These are phyloP conservation scores for Candida ponderosae DNA, from an alignment of 805 yeast species.

Conservation along the genomic window DNA sequence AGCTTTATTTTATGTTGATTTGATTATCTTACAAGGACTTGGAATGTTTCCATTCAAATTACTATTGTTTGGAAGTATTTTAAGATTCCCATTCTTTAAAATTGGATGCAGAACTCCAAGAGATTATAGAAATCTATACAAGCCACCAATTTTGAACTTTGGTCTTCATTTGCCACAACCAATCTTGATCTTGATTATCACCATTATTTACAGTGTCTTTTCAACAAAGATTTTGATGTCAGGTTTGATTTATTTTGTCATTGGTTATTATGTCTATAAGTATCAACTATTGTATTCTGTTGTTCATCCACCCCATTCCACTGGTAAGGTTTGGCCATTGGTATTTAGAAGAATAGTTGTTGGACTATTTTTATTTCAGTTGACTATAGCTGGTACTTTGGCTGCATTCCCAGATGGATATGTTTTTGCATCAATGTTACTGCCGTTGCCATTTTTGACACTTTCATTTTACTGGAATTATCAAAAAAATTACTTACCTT, in stretches of 20 bases:
- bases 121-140: slow-evolving; percentile 65
- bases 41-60: slow-evolving; percentile 89
- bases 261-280: slow-evolving; percentile 86
- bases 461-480: slow-evolving; percentile 68
- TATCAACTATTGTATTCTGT: slow-evolving; percentile 85
- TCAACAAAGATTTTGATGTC: slow-evolving; percentile 81
- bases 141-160: slow-evolving; percentile 88
- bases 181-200: slow-evolving; percentile 72
- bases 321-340: slow-evolving; percentile 94
- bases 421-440: slow-evolving; percentile 57
- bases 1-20: slow-evolving; percentile 84
- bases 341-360: slow-evolving; percentile 74
- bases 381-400: slow-evolving; percentile 88
- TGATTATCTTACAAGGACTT: slow-evolving; percentile 71
- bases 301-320: slow-evolving; percentile 94
- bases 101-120: slow-evolving; percentile 72
- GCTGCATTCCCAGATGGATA: slow-evolving; percentile 75
- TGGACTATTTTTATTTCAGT: slow-evolving; percentile 77
- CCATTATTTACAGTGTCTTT: slow-evolving; percentile 81
- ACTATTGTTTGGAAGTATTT: slow-evolving; percentile 69
- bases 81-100: slow-evolving; percentile 64
- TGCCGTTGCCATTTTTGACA: slow-evolving; percentile 72
- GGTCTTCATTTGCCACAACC: slow-evolving; percentile 93
- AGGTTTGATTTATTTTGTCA: slow-evolving; percentile 73
- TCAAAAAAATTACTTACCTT: slow-evolving; percentile 71